Conservation (phyloP, 805 yeast species). For the Metschnikowia drakensbergensis region DNA sequence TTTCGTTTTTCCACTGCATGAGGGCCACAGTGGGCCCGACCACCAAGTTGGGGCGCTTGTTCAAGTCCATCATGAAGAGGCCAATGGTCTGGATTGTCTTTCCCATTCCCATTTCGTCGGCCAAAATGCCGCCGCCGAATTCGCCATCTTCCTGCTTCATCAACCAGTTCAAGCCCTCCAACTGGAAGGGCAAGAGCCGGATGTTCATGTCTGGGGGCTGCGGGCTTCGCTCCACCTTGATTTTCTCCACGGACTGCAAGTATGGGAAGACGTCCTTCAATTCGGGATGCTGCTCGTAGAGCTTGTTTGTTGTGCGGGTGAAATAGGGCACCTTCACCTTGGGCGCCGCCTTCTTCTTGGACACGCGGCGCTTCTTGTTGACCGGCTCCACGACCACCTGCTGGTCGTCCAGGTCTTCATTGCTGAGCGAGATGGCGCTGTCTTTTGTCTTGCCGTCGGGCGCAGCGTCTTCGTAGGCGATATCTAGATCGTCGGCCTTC, state of each 20-base stretch:
- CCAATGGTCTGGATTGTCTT: slow-evolving; percentile 96
- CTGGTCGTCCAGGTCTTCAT: slow-evolving; percentile 20
- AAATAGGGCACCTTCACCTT: slow-evolving; percentile 63
- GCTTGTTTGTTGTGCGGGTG: slow-evolving; percentile 61
- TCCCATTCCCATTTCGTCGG: slow-evolving; percentile 99
- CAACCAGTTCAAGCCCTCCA: slow-evolving; percentile 92
- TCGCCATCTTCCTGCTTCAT: slow-evolving; percentile 71
- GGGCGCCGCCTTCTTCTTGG: slow-evolving; percentile 35
- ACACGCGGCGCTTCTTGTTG: slow-evolving; percentile 21
- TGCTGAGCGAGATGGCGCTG: slow-evolving; percentile 27
- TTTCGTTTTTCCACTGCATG: slow-evolving; percentile 97
- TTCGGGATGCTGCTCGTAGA: slow-evolving; percentile 77
- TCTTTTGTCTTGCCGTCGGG: slow-evolving; percentile 3
- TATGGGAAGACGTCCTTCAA: slow-evolving; percentile 67
- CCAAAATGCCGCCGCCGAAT: slow-evolving; percentile 86
- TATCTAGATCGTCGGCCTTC: slow-evolving; percentile 1
- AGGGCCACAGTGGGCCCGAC: slow-evolving; percentile 98
- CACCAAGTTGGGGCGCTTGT: slow-evolving; percentile 74
- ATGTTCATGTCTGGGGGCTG: slow-evolving; percentile 81
- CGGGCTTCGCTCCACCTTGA: slow-evolving; percentile 51
- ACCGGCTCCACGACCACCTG: slow-evolving; percentile 10
- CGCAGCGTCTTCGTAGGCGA: slow-evolving; percentile 6
- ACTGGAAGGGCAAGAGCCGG: slow-evolving; percentile 80
- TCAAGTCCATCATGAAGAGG: slow-evolving; percentile 64
- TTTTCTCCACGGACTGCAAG: slow-evolving; percentile 45